Evolutionary conservation across 2,329 filamentous ascomycete species (phyloP).

Genomic region (Cadophora luteo-olivacea): DNA sequence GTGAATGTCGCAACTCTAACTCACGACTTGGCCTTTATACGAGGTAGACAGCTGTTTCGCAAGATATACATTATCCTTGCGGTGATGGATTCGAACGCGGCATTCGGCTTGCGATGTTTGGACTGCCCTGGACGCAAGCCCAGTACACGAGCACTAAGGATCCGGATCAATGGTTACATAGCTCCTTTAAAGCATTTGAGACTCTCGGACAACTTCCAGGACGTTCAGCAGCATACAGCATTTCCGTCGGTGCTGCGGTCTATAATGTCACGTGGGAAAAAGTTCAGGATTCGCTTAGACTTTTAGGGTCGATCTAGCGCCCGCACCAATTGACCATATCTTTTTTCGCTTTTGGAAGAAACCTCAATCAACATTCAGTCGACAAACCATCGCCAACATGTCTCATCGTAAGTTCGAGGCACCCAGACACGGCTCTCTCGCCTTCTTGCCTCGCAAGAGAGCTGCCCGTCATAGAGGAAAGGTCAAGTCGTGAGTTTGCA

Average conservation of each 20-base stretch:
- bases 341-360: too few relatives aligned
- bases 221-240: too few relatives aligned
- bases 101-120: too few relatives aligned
- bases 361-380: too few relatives aligned
- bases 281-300: too few relatives aligned
- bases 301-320: too few relatives aligned
- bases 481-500: conserved; percentile 87
- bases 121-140: background rate
- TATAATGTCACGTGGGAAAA: too few relatives aligned
- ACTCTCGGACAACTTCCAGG: background rate
- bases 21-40: conserved; percentile 1
- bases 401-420: conserved; percentile 53
- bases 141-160: background rate
- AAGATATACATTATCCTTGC: too few relatives aligned
- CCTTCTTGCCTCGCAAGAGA: conserved; percentile 88
- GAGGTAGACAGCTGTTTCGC: too few relatives aligned
- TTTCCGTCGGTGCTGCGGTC: too few relatives aligned
- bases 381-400: conserved; percentile 12
- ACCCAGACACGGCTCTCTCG: conserved; percentile 93
- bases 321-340: too few relatives aligned
- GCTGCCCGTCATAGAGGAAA: conserved; percentile 93
- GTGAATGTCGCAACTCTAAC: background rate
- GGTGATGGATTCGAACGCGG: too few relatives aligned
- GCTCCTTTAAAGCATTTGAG: background rate
- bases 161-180: background rate